Conservation (phyloP, 345 rosid genomes). For the Conringia planisiliqua region DNA sequence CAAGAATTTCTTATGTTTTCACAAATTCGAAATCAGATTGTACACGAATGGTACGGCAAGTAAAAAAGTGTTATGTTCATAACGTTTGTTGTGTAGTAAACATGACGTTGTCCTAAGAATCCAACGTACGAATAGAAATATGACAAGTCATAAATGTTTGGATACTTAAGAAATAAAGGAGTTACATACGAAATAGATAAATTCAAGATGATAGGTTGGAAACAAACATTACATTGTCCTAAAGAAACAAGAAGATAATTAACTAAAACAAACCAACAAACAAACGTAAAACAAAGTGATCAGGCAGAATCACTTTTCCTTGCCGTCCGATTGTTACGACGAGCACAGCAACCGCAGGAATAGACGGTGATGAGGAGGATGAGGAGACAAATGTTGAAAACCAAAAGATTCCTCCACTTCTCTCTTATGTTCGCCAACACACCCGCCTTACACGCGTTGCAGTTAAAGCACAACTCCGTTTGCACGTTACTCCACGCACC, state of each 20-base stretch:
- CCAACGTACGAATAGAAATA: neutral
- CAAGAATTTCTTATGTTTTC: neutral
- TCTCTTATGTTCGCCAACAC: slow-evolving; percentile 40
- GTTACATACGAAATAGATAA: neutral
- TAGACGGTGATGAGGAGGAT: slow-evolving; percentile 29
- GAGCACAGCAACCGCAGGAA: slow-evolving; percentile 40
- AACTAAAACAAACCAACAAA: neutral
- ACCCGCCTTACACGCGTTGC: slow-evolving; percentile 64
- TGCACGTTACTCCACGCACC: slow-evolving; percentile 49
- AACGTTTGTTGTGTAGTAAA: too few species aligned
- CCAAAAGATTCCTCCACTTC: slow-evolving; percentile 41
- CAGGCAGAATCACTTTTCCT: slow-evolving; percentile 1
- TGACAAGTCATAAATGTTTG: neutral
- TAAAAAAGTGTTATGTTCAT: too few species aligned
- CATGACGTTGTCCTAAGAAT: neutral
- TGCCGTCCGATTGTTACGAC: slow-evolving; percentile 32
- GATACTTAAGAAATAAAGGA: neutral
- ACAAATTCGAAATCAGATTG: too few species aligned
- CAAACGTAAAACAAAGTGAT: neutral
- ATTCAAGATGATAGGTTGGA: neutral
- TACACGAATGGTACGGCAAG: too few species aligned
- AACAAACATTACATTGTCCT: neutral
- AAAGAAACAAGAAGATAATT: neutral
- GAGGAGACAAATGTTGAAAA: slow-evolving; percentile 34
- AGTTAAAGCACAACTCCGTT: slow-evolving; percentile 46